Conservation (phyloP, 768 basidiomycete genomes). For the Boletus barrowsii region DNA sequence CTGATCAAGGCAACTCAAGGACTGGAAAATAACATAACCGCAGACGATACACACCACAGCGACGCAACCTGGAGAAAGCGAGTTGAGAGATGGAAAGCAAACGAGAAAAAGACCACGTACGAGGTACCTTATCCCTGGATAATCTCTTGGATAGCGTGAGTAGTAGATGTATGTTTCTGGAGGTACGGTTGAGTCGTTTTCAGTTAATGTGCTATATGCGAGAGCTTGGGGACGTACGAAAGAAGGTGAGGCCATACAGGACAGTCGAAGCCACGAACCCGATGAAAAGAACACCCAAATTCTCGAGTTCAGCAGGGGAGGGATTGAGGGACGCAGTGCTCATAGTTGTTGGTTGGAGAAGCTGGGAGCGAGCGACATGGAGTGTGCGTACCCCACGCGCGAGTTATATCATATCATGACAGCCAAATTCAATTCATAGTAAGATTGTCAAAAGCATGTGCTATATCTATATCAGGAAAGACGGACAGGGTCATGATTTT, state of each 20-base stretch:
- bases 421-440: not conserved
- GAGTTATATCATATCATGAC: constrained; percentile 17
- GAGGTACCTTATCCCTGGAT: constrained; percentile 16
- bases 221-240: constrained; percentile 21
- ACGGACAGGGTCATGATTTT: not conserved
- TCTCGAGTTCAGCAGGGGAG: constrained; percentile 24
- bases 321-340: constrained; percentile 4
- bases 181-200: not conserved
- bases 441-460: not conserved
- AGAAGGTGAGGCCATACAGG: constrained; percentile 34
- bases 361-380: not conserved
- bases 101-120: constrained; percentile 8
- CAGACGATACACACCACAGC: constrained; percentile 15
- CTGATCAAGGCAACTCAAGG: constrained; percentile 5
- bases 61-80: constrained; percentile 16
- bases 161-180: constrained; percentile 31
- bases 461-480: constrained; percentile 6
- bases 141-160: constrained; percentile 25
- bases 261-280: constrained; percentile 27
- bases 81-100: not conserved
- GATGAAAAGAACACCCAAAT: constrained; percentile 23
- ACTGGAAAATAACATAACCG: not conserved
- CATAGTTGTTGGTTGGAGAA: constrained; percentile 14
- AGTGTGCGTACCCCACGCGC: not conserved
- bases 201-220: not conserved